Evolutionary conservation across 2,329 filamentous ascomycete genomes (phyloP).

Genomic region (Clarireedia paspali): DNA sequence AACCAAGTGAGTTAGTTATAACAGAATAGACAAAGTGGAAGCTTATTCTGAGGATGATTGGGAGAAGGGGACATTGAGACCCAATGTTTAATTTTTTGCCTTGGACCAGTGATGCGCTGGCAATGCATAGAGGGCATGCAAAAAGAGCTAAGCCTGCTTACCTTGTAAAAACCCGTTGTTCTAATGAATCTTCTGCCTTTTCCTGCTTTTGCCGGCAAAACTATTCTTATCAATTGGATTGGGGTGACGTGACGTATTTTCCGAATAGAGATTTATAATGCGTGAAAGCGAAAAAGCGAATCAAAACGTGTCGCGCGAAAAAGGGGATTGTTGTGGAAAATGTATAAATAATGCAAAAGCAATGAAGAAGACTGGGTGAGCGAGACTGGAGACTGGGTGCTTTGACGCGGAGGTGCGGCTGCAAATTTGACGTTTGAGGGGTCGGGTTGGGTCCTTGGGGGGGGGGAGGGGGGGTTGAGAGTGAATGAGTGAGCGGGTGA

Average conservation of each 20-base stretch:
- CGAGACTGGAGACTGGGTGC: background rate
- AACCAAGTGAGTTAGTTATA: constrained; percentile 28
- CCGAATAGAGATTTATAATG: constrained; percentile 1
- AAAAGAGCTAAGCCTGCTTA: constrained; percentile 28
- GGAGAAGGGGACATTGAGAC: constrained; percentile 21
- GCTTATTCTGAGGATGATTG: constrained; percentile 22
- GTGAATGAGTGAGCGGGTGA: background rate
- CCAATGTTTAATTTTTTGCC: constrained; percentile 21
- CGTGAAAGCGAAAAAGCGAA: background rate
- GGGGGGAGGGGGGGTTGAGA: background rate
- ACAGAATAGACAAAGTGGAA: constrained; percentile 20
- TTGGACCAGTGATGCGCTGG: constrained; percentile 29
- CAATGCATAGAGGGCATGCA: constrained; percentile 27
- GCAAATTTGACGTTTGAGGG: background rate
- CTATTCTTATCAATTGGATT: constrained; percentile 1
- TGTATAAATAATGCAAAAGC: background rate
- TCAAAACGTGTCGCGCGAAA: background rate
- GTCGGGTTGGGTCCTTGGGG: background rate
- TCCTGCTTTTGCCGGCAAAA: constrained; percentile 20
- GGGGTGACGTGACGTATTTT: constrained; percentile 18
- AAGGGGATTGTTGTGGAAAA: background rate
- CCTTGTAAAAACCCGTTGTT: constrained; percentile 23
- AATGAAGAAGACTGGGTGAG: background rate
- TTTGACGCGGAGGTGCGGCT: background rate
- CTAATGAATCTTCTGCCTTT: constrained; percentile 11